Conservation (phyloP, 2,329 filamentous ascomycete genomes). For the Aspergillus pseudoterreus region DNA sequence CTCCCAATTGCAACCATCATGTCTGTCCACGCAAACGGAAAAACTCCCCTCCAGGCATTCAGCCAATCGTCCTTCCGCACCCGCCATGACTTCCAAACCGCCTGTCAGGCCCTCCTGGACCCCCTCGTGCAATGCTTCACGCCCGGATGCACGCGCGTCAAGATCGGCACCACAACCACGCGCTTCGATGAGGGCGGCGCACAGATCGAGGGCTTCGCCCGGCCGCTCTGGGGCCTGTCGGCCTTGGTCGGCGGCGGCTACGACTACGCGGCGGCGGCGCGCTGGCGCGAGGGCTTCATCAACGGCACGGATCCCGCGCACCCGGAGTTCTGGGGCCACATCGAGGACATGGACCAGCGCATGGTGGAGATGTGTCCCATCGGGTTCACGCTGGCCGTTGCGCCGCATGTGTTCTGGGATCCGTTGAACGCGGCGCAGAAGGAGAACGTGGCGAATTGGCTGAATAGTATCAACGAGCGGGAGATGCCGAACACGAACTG, state of each 20-base stretch:
- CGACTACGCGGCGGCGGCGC: slow-evolving; percentile 59
- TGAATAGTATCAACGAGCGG: slow-evolving; percentile 75
- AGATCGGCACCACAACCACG: slow-evolving; percentile 67
- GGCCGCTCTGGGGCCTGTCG: slow-evolving; percentile 72
- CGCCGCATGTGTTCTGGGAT: slow-evolving; percentile 61
- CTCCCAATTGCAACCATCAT: slow-evolving; percentile 10
- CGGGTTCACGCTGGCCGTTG: slow-evolving; percentile 70
- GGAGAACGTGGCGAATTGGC: slow-evolving; percentile 65
- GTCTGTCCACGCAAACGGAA: slow-evolving; percentile 29
- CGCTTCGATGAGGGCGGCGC: slow-evolving; percentile 74
- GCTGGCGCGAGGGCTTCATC: slow-evolving; percentile 68
- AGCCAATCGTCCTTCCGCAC: slow-evolving; percentile 25
- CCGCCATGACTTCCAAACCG: slow-evolving; percentile 49
- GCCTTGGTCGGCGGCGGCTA: slow-evolving; percentile 66
- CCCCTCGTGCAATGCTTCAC: slow-evolving; percentile 71
- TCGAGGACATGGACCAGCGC: slow-evolving; percentile 71
- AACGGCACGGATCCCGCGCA: slow-evolving; percentile 67
- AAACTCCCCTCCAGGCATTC: slow-evolving; percentile 26
- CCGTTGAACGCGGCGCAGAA: slow-evolving; percentile 60
- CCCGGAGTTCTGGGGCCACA: slow-evolving; percentile 73
- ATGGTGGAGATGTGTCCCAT: slow-evolving; percentile 85
- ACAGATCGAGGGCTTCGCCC: slow-evolving; percentile 71
- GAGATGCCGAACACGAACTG: slow-evolving; percentile 66
- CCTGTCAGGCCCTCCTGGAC: slow-evolving; percentile 62
- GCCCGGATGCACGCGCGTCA: slow-evolving; percentile 60